Percentiles rank a stretch among this genome's conserved stretches.
Evolutionary conservation across 2,329 filamentous ascomycete genomes (phyloP).

Genomic region (Davidsoniella virescens): DNA sequence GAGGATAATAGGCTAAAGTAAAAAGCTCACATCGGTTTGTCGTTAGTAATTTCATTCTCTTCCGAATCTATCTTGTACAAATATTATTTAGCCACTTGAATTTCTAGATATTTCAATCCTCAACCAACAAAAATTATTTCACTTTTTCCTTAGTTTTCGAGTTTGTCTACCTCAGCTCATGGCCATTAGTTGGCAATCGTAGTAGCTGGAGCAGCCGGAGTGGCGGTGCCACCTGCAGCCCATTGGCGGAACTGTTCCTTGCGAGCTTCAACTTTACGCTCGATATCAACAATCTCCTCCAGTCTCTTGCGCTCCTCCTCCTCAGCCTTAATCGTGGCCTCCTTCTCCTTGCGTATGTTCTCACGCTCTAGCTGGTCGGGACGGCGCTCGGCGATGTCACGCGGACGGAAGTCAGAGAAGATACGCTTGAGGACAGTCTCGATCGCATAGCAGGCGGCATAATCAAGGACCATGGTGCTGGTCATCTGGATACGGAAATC

Average conservation of each 20-base stretch:
- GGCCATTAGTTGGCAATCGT: no score
- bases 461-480: conserved; percentile 72
- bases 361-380: conserved; percentile 67
- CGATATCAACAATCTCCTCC: conserved; percentile 42
- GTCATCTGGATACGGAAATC: conserved; percentile 88
- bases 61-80: no score
- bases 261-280: conserved; percentile 38
- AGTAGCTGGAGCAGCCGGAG: no score
- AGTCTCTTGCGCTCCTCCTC: conserved; percentile 30
- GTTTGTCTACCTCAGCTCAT: no score
- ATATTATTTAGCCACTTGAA: no score
- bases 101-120: no score
- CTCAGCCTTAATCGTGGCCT: conserved; percentile 24
- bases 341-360: conserved; percentile 32
- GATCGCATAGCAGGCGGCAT: conserved; percentile 69
- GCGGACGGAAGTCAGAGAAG: conserved; percentile 84
- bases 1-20: no score
- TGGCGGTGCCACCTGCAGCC: conserved; percentile 20
- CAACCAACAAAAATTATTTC: no score
- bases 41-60: no score
- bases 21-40: no score
- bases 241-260: conserved; percentile 32
- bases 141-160: no score
- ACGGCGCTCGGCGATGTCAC: conserved; percentile 77
- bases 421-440: conserved; percentile 70